These are phyloP conservation scores for Fomitopsis palustris DNA, from an alignment of 1,284 basidiomycete species.

Conservation along the genomic window DNA sequence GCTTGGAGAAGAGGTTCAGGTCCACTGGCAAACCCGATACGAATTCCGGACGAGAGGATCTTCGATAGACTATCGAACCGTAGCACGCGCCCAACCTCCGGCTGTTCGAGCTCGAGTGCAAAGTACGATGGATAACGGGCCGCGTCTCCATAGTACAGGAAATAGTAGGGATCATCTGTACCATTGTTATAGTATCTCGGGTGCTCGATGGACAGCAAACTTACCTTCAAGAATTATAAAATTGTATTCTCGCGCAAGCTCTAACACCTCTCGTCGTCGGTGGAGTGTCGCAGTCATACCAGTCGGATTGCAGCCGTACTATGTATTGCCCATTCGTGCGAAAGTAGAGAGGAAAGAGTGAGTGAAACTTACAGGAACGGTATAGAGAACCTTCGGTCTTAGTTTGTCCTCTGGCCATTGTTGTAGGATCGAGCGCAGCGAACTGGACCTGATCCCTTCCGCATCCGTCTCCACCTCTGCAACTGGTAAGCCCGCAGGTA, in stretches of 20 bases:
- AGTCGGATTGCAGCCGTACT: constrained; percentile 86
- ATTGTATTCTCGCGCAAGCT: constrained; percentile 71
- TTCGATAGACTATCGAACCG: constrained; percentile 91
- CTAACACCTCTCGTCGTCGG: constrained; percentile 76
- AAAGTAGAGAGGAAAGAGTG: background rate
- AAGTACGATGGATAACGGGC: constrained; percentile 76
- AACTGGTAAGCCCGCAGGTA: background rate
- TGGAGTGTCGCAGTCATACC: constrained; percentile 74
- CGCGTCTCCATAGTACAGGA: constrained; percentile 65
- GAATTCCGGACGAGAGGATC: constrained; percentile 78
- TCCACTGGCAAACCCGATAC: constrained; percentile 82
- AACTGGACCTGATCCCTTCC: constrained; percentile 64
- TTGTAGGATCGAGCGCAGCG: constrained; percentile 65
- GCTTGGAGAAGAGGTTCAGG: constrained; percentile 71
- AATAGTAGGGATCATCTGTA: constrained; percentile 78
- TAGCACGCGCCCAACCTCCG: constrained; percentile 72
- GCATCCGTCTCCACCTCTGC: constrained; percentile 83
- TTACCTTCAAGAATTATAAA: constrained; percentile 84
- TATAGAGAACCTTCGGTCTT: constrained; percentile 82
- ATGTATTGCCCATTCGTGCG: background rate
- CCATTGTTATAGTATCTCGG: constrained; percentile 72
- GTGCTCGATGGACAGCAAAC: constrained; percentile 58
- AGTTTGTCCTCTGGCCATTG: constrained; percentile 72
- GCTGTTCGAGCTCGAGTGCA: constrained; percentile 60
- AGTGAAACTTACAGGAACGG: constrained; percentile 52